Evolutionary conservation across 2,329 filamentous ascomycete genomes (phyloP).

Genomic region (Alternaria novae-zelandiae): DNA sequence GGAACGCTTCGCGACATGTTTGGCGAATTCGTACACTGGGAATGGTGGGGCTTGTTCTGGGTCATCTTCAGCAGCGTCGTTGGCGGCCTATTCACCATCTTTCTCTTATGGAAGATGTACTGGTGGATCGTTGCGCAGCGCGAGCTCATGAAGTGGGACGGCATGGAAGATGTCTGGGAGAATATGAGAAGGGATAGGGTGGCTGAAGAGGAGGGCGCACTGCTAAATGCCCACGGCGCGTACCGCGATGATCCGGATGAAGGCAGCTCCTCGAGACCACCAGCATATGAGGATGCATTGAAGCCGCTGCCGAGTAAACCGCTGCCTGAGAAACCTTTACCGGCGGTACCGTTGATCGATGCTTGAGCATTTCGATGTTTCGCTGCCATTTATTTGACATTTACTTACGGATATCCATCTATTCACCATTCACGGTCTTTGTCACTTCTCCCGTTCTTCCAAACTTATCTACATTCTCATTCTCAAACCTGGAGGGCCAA

Average conservation of each 20-base stretch:
- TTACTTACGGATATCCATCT: neutral
- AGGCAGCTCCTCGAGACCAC: conserved; percentile 9
- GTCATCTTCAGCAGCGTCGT: conserved; percentile 25
- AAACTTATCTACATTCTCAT: neutral
- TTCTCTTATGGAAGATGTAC: conserved; percentile 26
- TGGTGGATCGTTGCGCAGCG: conserved; percentile 31
- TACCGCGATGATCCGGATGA: conserved; percentile 38
- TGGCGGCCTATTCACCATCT: conserved; percentile 25
- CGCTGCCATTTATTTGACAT: neutral
- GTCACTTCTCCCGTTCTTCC: too few relatives aligned
- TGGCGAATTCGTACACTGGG: conserved; percentile 34
- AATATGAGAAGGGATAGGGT: conserved; percentile 29
- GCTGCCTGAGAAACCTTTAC: conserved; percentile 44
- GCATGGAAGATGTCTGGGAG: conserved; percentile 44
- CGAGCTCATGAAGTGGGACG: conserved; percentile 41
- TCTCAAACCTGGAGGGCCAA: neutral
- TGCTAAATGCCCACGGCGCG: conserved; percentile 20
- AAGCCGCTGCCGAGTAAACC: conserved; percentile 41
- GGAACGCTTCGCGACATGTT: conserved; percentile 36
- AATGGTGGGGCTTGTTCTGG: conserved; percentile 31
- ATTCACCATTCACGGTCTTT: neutral
- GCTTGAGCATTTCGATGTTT: conserved; percentile 13
- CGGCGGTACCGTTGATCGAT: conserved; percentile 44
- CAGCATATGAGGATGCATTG: conserved; percentile 11
- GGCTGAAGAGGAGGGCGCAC: conserved; percentile 31